phyloP scores from a whole-genome alignment of 2,329 filamentous ascomycete species.

The Colletotrichum tanaceti region DNA sequence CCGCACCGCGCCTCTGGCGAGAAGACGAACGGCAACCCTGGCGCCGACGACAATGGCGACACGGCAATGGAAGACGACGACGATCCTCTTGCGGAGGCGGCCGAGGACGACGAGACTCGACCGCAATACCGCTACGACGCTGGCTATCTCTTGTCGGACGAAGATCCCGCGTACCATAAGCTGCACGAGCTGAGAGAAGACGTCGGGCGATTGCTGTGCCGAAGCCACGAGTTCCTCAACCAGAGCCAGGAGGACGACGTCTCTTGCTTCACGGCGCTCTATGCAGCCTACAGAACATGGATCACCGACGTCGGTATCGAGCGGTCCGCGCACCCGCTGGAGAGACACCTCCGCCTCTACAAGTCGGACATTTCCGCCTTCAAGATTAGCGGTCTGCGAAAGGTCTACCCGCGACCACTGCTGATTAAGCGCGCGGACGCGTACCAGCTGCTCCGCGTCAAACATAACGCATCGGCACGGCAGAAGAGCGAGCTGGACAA shows the following conservation, averaged over 20 bases:
- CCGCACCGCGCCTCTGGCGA: slow-evolving; percentile 75
- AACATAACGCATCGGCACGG: slow-evolving; percentile 90
- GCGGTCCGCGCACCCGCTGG: slow-evolving; percentile 90
- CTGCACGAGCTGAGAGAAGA: slow-evolving; percentile 86
- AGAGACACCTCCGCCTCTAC: slow-evolving; percentile 86
- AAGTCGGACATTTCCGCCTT: slow-evolving; percentile 90
- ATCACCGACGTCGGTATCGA: slow-evolving; percentile 98
- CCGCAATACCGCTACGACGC: slow-evolving; percentile 90
- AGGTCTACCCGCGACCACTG: slow-evolving; percentile 92
- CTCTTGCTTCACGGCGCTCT: slow-evolving; percentile 91
- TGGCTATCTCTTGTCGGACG: slow-evolving; percentile 79
- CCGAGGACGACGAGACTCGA: slow-evolving; percentile 83
- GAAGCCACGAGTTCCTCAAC: slow-evolving; percentile 85
- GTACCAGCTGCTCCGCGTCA: slow-evolving; percentile 92
- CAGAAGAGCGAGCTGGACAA: slow-evolving; percentile 93
- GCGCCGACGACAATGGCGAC: slow-evolving; percentile 64
- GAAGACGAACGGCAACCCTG: slow-evolving; percentile 46
- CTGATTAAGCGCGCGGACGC: slow-evolving; percentile 92
- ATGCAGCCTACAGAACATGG: slow-evolving; percentile 93
- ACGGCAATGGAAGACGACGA: slow-evolving; percentile 56
- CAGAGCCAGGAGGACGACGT: slow-evolving; percentile 94
- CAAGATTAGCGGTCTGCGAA: slow-evolving; percentile 92
- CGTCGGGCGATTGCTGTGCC: slow-evolving; percentile 82
- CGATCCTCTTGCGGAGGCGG: slow-evolving; percentile 69
- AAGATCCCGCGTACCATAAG: slow-evolving; percentile 72